A percentile compares a stretch with the other conserved stretches of the same genome.
These are phyloP conservation scores for Aspergillus terreus DNA, from an alignment of 2,329 filamentous ascomycete species.

Conservation along the genomic window DNA sequence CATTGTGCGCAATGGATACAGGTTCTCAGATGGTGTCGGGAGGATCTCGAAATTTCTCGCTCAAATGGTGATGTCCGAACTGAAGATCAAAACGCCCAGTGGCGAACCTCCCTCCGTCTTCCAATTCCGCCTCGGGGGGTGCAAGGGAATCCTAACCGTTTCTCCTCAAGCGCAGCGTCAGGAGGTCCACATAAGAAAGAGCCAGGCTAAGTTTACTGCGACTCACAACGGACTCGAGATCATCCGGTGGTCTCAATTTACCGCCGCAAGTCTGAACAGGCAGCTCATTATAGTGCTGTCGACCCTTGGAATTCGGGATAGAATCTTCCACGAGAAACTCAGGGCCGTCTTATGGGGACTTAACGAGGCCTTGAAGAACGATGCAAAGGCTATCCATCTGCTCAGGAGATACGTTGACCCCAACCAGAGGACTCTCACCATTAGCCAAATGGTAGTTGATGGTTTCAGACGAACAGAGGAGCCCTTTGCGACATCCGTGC, in stretches of 20 bases:
- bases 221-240: constrained; percentile 74
- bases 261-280: constrained; percentile 77
- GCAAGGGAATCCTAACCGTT: constrained; percentile 80
- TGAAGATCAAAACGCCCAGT: constrained; percentile 55
- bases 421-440: constrained; percentile 70
- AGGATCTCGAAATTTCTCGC: constrained; percentile 82
- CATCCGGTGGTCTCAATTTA: constrained; percentile 72
- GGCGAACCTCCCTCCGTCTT: constrained; percentile 70
- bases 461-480: constrained; percentile 74
- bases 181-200: constrained; percentile 74
- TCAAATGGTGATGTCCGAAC: constrained; percentile 66
- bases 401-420: constrained; percentile 77
- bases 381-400: constrained; percentile 61
- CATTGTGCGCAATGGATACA: constrained; percentile 63
- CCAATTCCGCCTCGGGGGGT: constrained; percentile 88
- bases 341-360: constrained; percentile 65
- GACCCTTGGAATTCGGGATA: constrained; percentile 65
- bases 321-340: constrained; percentile 66
- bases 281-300: constrained; percentile 87
- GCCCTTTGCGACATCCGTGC: constrained; percentile 74
- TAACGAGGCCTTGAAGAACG: constrained; percentile 64
- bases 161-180: constrained; percentile 65
- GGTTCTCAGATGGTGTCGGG: constrained; percentile 89
- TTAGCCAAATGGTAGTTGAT: constrained; percentile 72
- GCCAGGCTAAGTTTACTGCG: constrained; percentile 82